Conservation (phyloP, 768 basidiomycete species). For the Agrocybe praecox region DNA sequence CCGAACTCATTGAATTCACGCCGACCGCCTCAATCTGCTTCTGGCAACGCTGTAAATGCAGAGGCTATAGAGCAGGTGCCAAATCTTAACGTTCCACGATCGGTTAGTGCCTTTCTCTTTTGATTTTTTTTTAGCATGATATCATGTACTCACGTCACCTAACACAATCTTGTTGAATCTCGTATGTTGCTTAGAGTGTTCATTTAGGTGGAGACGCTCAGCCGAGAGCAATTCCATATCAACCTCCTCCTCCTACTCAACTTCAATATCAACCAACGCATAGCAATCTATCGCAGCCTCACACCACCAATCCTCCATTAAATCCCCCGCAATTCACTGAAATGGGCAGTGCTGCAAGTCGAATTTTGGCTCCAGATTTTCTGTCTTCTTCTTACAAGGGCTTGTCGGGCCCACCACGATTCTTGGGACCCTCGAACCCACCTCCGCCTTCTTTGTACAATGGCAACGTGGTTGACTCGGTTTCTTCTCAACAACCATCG, state of each 20-base stretch:
- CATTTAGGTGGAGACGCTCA: slow-evolving; percentile 12
- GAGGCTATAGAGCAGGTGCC: slow-evolving; percentile 20
- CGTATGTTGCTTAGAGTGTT: slow-evolving; percentile 12
- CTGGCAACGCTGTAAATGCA: slow-evolving; percentile 8
- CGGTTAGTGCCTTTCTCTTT: slow-evolving; percentile 23
- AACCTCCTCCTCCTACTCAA: slow-evolving; percentile 10
- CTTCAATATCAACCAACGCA: slow-evolving; percentile 6
- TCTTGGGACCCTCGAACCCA: slow-evolving; percentile 4
- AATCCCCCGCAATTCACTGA: slow-evolving; percentile 13
- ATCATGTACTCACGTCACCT: slow-evolving; percentile 15
- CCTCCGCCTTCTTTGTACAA: neutral
- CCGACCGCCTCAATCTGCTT: slow-evolving; percentile 9
- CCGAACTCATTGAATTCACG: slow-evolving; percentile 12
- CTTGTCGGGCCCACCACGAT: slow-evolving; percentile 17
- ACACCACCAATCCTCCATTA: neutral
- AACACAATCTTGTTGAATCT: slow-evolving; percentile 1
- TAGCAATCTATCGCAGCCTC: slow-evolving; percentile 5
- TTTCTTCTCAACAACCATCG: slow-evolving; percentile 9
- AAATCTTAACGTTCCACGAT: slow-evolving; percentile 19
- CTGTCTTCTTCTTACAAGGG: slow-evolving; percentile 19
- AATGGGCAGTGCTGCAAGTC: slow-evolving; percentile 19
- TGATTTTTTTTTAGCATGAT: slow-evolving; percentile 18
- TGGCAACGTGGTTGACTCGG: neutral
- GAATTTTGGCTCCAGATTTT: slow-evolving; percentile 10
- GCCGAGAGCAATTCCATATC: slow-evolving; percentile 6